A percentile compares a stretch with the other conserved stretches of the same genome.
phyloP scores from a whole-genome alignment of 371 early-diverging fungal species.

The Apophysomyces trapeziformis region DNA sequence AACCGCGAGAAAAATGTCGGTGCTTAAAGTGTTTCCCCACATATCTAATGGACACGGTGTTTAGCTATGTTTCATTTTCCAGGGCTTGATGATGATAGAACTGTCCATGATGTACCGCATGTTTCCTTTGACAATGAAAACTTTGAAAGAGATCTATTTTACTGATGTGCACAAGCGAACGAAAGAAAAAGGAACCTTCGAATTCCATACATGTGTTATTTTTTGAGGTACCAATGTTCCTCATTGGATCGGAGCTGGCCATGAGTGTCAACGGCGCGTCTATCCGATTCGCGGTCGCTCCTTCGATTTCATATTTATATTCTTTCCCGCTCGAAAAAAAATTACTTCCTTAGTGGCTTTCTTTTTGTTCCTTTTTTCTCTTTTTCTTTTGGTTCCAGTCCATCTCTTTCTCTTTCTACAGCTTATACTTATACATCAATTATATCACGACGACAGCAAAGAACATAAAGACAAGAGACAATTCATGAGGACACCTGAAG shows the following conservation, averaged over 20 bases:
- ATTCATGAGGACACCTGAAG: background rate
- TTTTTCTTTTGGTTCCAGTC: background rate
- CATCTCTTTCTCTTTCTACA: too few relatives aligned
- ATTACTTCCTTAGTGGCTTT: slow-evolving; percentile 3
- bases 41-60: background rate
- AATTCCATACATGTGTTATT: background rate
- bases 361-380: slow-evolving; percentile 3
- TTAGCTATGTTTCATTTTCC: background rate
- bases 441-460: background rate
- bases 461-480: background rate
- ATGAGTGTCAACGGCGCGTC: background rate
- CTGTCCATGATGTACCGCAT: too few relatives aligned
- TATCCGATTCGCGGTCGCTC: background rate
- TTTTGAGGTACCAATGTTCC: background rate
- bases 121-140: too few relatives aligned
- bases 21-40: slow-evolving; percentile 2
- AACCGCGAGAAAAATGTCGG: slow-evolving; percentile 1
- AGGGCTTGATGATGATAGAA: too few relatives aligned
- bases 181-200: too few relatives aligned
- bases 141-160: too few relatives aligned
- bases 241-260: background rate
- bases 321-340: background rate
- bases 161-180: too few relatives aligned
- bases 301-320: background rate
- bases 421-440: too few relatives aligned